Conservation (phyloP, 1,284 basidiomycete genomes). For the Heterobasidion parviporum region DNA sequence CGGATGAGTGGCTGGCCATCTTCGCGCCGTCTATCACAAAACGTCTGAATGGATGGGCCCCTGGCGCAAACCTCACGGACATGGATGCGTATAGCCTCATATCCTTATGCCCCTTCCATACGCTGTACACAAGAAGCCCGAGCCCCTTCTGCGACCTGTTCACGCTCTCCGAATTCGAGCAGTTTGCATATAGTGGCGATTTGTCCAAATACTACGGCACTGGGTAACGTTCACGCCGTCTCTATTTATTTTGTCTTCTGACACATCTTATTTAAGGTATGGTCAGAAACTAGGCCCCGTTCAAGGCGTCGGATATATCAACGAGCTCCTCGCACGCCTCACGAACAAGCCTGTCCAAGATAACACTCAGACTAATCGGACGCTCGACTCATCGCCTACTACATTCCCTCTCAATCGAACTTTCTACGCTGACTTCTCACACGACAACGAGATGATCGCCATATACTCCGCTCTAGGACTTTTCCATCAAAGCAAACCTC, state of each 20-base stretch:
- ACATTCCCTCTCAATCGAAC: slow-evolving; percentile 70
- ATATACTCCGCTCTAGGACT: slow-evolving; percentile 72
- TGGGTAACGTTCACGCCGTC: slow-evolving; percentile 36
- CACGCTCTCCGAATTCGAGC: slow-evolving; percentile 43
- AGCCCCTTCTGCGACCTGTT: slow-evolving; percentile 74
- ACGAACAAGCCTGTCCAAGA: slow-evolving; percentile 54
- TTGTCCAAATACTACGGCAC: slow-evolving; percentile 72
- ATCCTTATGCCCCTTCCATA: slow-evolving; percentile 74
- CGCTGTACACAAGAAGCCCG: slow-evolving; percentile 38
- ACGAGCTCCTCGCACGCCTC: slow-evolving; percentile 79
- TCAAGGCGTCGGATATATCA: slow-evolving; percentile 77
- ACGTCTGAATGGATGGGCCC: slow-evolving; percentile 55
- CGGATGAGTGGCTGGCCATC: slow-evolving; percentile 40
- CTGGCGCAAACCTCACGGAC: slow-evolving; percentile 51
- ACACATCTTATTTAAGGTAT: slow-evolving; percentile 31
- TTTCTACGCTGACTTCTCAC: slow-evolving; percentile 73
- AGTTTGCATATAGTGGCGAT: slow-evolving; percentile 66
- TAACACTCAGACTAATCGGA: slow-evolving; percentile 72
- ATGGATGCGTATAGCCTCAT: slow-evolving; percentile 57
- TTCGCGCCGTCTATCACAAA: slow-evolving; percentile 51
- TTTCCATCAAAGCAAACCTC: slow-evolving; percentile 33
- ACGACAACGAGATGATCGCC: slow-evolving; percentile 76
- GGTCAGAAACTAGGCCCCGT: slow-evolving; percentile 61
- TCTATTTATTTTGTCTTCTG: not conserved
- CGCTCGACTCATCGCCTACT: slow-evolving; percentile 52